phyloP scores from a whole-genome alignment of 176 grass and related monocot genomes.

The Aegilops longissima region DNA sequence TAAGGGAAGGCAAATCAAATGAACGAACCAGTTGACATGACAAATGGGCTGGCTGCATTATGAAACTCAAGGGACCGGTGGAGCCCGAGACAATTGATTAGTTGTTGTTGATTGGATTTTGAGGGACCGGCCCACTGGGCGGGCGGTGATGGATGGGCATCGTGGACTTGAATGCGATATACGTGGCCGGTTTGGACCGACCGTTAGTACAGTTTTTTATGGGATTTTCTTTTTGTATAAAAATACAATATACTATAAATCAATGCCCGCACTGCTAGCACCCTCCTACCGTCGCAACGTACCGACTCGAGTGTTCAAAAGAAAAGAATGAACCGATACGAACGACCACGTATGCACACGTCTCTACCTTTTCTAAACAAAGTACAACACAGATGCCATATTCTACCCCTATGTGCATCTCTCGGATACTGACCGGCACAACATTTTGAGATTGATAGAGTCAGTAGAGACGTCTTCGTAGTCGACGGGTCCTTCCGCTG shows the following conservation, averaged over 20 bases:
- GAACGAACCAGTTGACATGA: background rate
- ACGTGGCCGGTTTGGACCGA: background rate
- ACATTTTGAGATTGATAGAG: too few species aligned
- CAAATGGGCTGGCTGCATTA: background rate
- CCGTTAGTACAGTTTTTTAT: background rate
- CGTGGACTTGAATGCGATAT: background rate
- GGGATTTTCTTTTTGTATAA: too few species aligned
- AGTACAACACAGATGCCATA: too few species aligned
- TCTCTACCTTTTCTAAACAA: background rate
- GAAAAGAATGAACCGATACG: background rate
- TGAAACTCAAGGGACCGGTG: background rate
- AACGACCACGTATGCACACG: background rate
- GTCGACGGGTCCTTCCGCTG: too few species aligned
- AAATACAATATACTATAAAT: too few species aligned
- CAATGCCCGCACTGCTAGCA: background rate
- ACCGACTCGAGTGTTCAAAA: too few species aligned
- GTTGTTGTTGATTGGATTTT: background rate
- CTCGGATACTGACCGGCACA: too few species aligned
- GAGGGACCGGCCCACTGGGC: background rate
- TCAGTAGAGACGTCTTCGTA: rapidly evolving
- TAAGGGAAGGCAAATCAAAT: background rate
- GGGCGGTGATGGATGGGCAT: background rate
- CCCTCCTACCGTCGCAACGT: background rate
- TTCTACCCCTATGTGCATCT: too few species aligned
- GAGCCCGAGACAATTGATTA: background rate